phyloP scores from a whole-genome alignment of 164 flowering plant genomes.

The Stephania cephalantha region DNA sequence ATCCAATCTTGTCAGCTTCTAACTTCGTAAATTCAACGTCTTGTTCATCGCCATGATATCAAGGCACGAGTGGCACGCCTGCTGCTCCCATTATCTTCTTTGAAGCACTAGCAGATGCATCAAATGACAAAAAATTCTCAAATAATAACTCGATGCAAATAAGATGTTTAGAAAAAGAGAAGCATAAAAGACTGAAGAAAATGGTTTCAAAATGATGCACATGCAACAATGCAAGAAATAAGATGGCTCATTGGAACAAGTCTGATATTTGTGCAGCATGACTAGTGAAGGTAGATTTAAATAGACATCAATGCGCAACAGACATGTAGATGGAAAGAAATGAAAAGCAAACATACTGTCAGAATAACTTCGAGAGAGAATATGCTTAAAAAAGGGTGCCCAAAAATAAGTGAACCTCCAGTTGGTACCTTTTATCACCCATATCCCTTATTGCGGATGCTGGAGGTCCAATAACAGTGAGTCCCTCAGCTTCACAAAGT shows the following conservation, averaged over 20 bases:
- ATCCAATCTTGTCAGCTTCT: conserved; percentile 94
- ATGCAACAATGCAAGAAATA: neutral
- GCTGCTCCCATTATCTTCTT: conserved; percentile 99
- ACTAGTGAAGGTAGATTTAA: neutral
- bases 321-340: neutral
- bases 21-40: conserved; percentile 75
- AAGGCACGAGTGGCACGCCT: conserved; percentile 96
- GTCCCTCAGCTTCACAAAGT: conserved; percentile 79
- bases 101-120: conserved; percentile 69
- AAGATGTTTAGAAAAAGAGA: neutral
- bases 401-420: neutral
- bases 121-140: conserved; percentile 5
- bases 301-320: neutral
- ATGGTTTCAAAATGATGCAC: neutral
- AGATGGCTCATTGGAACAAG: neutral
- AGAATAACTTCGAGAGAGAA: neutral
- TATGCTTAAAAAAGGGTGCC: neutral
- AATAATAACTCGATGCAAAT: neutral
- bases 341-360: conserved; percentile 2
- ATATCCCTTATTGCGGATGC: no score
- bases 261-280: neutral
- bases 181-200: neutral
- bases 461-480: conserved; percentile 90
- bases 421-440: conserved; percentile 91
- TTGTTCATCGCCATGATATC: conserved; percentile 92